These are phyloP conservation scores for Thielaviopsis euricoi DNA, from an alignment of 2,329 filamentous ascomycete genomes.

Conservation along the genomic window DNA sequence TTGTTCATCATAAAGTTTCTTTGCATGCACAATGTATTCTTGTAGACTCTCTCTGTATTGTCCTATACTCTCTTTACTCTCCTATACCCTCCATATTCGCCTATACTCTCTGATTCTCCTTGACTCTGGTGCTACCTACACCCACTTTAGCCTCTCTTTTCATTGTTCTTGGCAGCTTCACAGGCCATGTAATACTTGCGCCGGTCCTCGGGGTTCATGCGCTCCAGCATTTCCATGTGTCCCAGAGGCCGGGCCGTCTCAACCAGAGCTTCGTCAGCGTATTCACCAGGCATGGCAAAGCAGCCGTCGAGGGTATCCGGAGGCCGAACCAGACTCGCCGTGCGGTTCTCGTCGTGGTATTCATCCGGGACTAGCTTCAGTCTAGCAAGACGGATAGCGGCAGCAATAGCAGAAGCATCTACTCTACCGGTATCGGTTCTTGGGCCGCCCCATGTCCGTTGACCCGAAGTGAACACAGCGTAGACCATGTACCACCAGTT, in stretches of 20 bases:
- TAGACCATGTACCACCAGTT: slow-evolving; percentile 99
- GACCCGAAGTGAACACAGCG: slow-evolving; percentile 84
- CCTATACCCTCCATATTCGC: too few relatives aligned
- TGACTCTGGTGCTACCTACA: too few relatives aligned
- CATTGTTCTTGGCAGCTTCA: too few relatives aligned
- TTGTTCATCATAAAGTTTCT: background rate
- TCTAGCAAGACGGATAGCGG: background rate
- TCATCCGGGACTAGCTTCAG: background rate
- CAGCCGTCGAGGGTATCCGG: background rate
- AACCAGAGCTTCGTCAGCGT: background rate
- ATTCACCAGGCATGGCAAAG: background rate
- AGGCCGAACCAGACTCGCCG: background rate
- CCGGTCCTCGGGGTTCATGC: too few relatives aligned
- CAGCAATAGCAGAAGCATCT: slow-evolving; percentile 28
- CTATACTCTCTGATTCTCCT: too few relatives aligned
- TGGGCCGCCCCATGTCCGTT: slow-evolving; percentile 90
- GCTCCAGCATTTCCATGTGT: too few relatives aligned
- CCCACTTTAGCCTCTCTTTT: too few relatives aligned
- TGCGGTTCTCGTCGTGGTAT: background rate
- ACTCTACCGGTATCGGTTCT: slow-evolving; percentile 76
- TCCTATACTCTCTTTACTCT: too few relatives aligned
- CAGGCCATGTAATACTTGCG: too few relatives aligned
- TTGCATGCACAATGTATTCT: background rate
- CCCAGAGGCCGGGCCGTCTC: too few relatives aligned
- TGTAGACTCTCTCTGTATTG: slow-evolving; percentile 38